phyloP scores from a whole-genome alignment of 306 rosid genomes.

The Comarum palustre region DNA sequence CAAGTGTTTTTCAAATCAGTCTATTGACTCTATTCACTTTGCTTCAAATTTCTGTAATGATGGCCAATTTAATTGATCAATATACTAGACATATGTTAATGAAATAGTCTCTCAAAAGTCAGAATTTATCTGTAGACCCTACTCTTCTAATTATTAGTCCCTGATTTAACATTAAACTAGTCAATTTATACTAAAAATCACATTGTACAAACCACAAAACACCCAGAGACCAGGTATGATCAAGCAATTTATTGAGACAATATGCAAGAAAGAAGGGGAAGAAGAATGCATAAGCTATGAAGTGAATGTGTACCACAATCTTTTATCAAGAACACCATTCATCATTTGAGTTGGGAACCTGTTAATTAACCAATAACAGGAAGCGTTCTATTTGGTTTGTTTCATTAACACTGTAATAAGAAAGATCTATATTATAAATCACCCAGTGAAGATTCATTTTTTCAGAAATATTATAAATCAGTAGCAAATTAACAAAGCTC shows the following conservation, averaged over 20 bases:
- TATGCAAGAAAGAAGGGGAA: neutral
- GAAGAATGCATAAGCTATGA: neutral
- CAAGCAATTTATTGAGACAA: neutral
- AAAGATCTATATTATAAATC: neutral
- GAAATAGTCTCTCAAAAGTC: neutral
- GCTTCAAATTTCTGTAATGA: neutral
- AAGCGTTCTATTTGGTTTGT: neutral
- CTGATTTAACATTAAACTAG: neutral
- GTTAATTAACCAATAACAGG: neutral
- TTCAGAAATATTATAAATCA: neutral
- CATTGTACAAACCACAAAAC: neutral
- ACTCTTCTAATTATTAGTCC: neutral
- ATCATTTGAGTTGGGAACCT: neutral
- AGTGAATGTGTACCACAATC: neutral
- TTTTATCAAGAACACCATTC: conserved; percentile 3
- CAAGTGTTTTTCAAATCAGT: neutral
- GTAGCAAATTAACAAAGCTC: neutral
- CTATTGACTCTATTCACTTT: neutral
- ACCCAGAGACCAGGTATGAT: neutral
- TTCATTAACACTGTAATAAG: neutral
- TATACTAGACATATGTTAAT: neutral
- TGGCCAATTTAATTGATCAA: neutral
- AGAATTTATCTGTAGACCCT: neutral
- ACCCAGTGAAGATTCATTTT: neutral
- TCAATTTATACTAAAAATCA: neutral